Conservation (phyloP, 176 grass and related monocot genomes). For the Puya raimondii region DNA sequence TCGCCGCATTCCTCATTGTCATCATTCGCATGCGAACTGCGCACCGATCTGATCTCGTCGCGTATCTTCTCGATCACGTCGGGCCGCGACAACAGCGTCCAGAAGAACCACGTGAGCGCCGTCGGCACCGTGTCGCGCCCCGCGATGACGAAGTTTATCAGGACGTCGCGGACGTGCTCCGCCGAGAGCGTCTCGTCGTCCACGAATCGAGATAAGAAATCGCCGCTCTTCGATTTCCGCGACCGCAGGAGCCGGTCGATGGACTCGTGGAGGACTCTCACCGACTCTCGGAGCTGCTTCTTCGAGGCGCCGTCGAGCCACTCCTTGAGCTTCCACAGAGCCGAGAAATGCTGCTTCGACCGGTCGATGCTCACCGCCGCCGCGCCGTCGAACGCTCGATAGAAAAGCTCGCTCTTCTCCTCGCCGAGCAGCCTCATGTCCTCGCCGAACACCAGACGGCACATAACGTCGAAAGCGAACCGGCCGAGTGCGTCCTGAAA, state of each 20-base stretch:
- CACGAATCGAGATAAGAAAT: conserved; percentile 36
- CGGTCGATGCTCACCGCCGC: too few species aligned
- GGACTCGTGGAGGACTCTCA: too few species aligned
- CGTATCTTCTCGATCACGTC: conserved; percentile 27
- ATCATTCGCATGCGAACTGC: too few species aligned
- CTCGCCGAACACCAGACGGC: not conserved
- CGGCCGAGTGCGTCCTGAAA: conserved; percentile 48
- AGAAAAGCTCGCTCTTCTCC: too few species aligned
- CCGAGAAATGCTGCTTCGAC: too few species aligned
- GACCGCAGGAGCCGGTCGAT: not conserved
- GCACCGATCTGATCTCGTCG: conserved; percentile 25
- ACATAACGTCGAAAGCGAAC: conserved; percentile 54
- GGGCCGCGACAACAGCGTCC: conserved; percentile 44
- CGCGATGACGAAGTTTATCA: conserved; percentile 57
- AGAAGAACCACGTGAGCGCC: conserved; percentile 69
- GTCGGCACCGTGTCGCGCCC: conserved; percentile 55
- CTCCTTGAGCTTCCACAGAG: too few species aligned
- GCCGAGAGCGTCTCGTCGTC: conserved; percentile 28
- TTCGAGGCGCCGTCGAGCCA: too few species aligned
- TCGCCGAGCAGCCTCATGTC: not conserved
- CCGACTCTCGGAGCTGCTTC: too few species aligned
- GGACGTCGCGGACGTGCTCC: conserved; percentile 39
- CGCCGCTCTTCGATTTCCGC: conserved; percentile 26
- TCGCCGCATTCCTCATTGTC: not conserved
- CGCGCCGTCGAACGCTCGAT: too few species aligned